Conservation (phyloP, 192 early-diverging fungal genomes). For the Coemansia sp. region DNA sequence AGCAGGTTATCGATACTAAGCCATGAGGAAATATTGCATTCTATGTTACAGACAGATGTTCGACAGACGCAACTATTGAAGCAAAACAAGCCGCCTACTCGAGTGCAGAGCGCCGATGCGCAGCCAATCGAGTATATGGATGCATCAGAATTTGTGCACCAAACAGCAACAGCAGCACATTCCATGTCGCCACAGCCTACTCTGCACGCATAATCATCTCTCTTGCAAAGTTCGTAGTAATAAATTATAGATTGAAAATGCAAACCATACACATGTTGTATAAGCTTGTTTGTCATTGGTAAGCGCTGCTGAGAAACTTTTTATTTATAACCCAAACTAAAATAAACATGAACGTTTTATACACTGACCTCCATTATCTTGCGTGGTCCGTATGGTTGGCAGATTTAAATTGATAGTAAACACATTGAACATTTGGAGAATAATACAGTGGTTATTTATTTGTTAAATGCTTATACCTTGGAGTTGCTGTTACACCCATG, state of each 20-base stretch:
- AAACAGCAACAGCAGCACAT: conserved; percentile 4
- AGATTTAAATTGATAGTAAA: no score
- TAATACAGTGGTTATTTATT: no score
- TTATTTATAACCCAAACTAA: no score
- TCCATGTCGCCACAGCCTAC: not conserved
- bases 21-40: conserved; percentile 9
- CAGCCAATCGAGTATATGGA: conserved; percentile 7
- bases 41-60: conserved; percentile 16
- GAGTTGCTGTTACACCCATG: no score
- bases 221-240: not conserved
- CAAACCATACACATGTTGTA: not conserved
- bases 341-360: no score
- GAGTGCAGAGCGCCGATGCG: not conserved
- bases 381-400: no score
- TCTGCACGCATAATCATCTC: not conserved
- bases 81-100: not conserved
- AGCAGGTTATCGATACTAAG: not conserved
- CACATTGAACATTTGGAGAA: no score
- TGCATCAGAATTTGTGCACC: not conserved
- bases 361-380: no score
- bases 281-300: not conserved
- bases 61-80: conserved; percentile 6
- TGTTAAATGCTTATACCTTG: no score
- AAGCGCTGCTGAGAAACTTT: no score
- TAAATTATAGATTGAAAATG: not conserved